Percentiles rank a stretch among this genome's conserved stretches.
Conservation (phyloP, 1,139 yeast species). For the Yamadazyma sp. region DNA sequence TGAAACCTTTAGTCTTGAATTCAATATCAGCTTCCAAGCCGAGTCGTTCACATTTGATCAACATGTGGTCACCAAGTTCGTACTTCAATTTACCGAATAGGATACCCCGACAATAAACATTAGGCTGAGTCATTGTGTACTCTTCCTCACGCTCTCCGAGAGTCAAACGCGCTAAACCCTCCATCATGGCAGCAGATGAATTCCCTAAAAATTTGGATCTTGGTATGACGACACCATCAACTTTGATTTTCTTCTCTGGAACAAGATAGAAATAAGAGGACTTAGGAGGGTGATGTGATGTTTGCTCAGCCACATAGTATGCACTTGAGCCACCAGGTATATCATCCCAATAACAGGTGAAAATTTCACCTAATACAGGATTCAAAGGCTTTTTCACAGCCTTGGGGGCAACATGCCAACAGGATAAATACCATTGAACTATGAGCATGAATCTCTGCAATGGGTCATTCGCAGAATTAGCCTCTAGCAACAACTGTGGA, state of each 20-base stretch:
- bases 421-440: constrained; percentile 85
- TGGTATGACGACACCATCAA: constrained; percentile 88
- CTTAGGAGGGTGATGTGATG: constrained; percentile 98
- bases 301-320: constrained; percentile 87
- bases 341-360: constrained; percentile 89
- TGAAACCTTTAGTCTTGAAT: constrained; percentile 92
- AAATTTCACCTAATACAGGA: constrained; percentile 90
- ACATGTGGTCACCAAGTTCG: constrained; percentile 90
- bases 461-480: constrained; percentile 60
- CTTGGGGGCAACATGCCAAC: constrained; percentile 98
- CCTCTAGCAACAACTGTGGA: constrained; percentile 72
- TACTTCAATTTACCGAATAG: constrained; percentile 85
- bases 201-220: constrained; percentile 88
- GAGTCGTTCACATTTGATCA: constrained; percentile 60
- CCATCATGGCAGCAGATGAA: constrained; percentile 97
- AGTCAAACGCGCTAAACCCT: constrained; percentile 76
- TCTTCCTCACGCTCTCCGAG: constrained; percentile 59
- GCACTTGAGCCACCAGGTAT: constrained; percentile 67
- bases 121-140: constrained; percentile 87
- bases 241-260: constrained; percentile 78
- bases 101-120: constrained; percentile 93
- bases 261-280: constrained; percentile 87
- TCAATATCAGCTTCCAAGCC: constrained; percentile 80
- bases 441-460: constrained; percentile 69
- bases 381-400: constrained; percentile 97